Percentiles rank a stretch among this genome's conserved stretches.
Evolutionary conservation across 2,329 filamentous ascomycete species (phyloP).

Genomic region (Juglanconis oblonga): DNA sequence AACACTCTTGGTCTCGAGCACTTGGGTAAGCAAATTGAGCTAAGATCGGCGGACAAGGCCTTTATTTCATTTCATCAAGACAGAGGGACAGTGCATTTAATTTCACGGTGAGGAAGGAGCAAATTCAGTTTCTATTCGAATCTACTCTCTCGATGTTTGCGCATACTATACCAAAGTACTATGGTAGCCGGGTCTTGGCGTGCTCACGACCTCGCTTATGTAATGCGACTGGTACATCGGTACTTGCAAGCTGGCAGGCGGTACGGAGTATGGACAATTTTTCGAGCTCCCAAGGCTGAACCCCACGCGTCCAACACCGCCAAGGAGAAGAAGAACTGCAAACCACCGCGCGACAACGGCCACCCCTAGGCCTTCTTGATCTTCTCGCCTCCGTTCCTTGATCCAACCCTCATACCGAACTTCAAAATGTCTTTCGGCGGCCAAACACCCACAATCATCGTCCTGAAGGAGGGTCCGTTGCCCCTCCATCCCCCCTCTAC

Average conservation of each 20-base stretch:
- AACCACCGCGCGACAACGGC: conserved; percentile 3
- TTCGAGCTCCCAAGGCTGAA: conserved; percentile 5
- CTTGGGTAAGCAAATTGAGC: too few species aligned
- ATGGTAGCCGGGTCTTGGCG: too few species aligned
- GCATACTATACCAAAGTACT: too few species aligned
- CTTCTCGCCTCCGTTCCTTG: not conserved
- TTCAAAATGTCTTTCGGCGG: conserved; percentile 88
- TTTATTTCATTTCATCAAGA: too few species aligned
- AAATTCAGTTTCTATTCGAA: too few species aligned
- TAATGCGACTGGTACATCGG: not conserved
- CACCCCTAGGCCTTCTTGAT: not conserved
- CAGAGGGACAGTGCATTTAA: too few species aligned
- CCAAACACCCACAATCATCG: conserved; percentile 96
- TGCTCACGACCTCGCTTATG: not conserved
- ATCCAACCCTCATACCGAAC: not conserved
- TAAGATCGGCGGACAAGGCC: too few species aligned
- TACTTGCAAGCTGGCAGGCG: not conserved
- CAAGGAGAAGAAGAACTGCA: conserved; percentile 3
- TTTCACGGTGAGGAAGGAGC: too few species aligned
- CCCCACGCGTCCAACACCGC: conserved; percentile 13
- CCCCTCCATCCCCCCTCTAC: conserved; percentile 25
- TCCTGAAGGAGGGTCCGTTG: conserved; percentile 88
- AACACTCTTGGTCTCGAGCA: too few species aligned
- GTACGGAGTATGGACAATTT: not conserved
- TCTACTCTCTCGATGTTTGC: too few species aligned